These are phyloP conservation scores for Tolypocladium endophyticum DNA, from an alignment of 2,329 filamentous ascomycete species.

Conservation along the genomic window DNA sequence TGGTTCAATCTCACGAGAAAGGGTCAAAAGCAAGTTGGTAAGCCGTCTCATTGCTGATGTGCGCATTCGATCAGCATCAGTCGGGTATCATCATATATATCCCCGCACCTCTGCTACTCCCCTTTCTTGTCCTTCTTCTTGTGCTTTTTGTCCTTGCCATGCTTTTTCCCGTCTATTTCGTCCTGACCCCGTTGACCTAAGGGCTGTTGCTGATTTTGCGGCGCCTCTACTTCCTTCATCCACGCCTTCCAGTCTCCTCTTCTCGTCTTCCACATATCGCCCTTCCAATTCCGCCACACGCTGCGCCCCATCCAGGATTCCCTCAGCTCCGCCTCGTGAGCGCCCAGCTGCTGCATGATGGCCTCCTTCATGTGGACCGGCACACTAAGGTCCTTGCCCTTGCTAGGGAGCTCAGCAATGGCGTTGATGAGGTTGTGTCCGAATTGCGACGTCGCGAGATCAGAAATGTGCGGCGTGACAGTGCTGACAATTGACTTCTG, in stretches of 20 bases:
- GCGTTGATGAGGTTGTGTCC: constrained; percentile 42
- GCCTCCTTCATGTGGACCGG: constrained; percentile 49
- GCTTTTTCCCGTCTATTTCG: not conserved
- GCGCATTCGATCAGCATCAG: not conserved
- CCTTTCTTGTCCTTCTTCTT: constrained; percentile 2
- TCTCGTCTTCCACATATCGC: constrained; percentile 44
- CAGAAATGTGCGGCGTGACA: constrained; percentile 31
- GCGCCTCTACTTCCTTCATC: constrained; percentile 36
- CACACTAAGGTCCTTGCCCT: constrained; percentile 34
- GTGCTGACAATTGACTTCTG: constrained; percentile 43
- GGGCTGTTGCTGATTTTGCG: constrained; percentile 5
- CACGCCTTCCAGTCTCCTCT: constrained; percentile 45
- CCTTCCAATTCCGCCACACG: constrained; percentile 48
- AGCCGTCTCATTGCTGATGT: not conserved
- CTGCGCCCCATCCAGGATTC: constrained; percentile 44
- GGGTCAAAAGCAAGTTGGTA: not conserved
- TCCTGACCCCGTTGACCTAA: not conserved
- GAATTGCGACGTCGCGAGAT: constrained; percentile 37
- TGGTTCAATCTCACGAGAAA: not conserved
- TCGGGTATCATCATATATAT: not conserved
- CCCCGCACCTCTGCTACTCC: not conserved
- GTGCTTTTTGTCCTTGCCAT: not conserved
- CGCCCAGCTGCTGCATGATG: constrained; percentile 37
- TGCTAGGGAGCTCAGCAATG: constrained; percentile 38
- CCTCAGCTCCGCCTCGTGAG: constrained; percentile 37